Base-by-base conservation (phyloP, 179 eudicot species). In the Pouteria campechiana region DNA sequence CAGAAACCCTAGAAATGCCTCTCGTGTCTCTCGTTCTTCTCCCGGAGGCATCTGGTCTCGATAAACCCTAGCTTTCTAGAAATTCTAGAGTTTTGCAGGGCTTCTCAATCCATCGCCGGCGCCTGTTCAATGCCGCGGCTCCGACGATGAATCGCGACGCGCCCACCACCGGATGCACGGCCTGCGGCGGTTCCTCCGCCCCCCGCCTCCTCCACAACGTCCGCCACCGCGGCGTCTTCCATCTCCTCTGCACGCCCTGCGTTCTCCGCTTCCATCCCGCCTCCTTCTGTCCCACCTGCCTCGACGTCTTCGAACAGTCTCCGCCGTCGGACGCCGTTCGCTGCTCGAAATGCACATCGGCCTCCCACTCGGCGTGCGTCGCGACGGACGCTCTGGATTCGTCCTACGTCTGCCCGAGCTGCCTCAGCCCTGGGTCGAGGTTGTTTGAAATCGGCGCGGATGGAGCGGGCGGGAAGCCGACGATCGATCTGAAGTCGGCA, bases 281-380 rank as follows among this genome's bases (percentile, higher is more conserved):
- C 46, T 7, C 7, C 37, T 50, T 50, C 28, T 50, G 55, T 30
- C 55, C 55, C 28, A n/a, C 39, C 37, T 50, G 55, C 28, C 30
- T 50, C 46, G 32, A 50, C 22, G 25, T 38, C 37, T 24, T 34
- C 43, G 53, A 48, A 7, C 24, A 45, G 13, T 8, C 27, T 6
- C 35, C 12, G 2, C 48, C 35, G 12, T 32, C n/a, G 21, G 3
- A 24, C 16, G 36, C 45, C 18, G 25, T 29, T 37, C 37, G 28
- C 37, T 50, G 55, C 55, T 28, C n/a, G 45, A 20, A 32, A 17
- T 50, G 55, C 46, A 44, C 55, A 16, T 32, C 55, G 45, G 5
- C 39, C 9, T 22, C 27, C 29, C 55, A 50, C 55, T 13, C 12
- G 37, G 16, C 36, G 11, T 50, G 55, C 55, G 29, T n/a, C 10